Base-by-base conservation (phyloP, 306 rosid genomes). In the Rubus parviflorus region DNA sequence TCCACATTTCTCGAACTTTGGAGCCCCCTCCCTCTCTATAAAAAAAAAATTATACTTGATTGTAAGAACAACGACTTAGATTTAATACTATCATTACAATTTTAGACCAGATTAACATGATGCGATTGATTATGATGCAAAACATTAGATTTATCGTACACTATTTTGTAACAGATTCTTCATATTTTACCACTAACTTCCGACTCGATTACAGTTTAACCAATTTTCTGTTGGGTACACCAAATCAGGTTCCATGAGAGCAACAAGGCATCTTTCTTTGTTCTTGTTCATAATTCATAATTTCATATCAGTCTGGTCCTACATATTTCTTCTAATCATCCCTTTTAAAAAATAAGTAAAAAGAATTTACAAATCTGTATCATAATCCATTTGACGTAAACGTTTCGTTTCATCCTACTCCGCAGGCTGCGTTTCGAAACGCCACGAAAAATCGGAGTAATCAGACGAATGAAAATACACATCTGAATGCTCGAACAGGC, bases 361-460 rank as follows among this genome's bases (percentile, higher is more conserved):
- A 82, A 22, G 49, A 30, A 81, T 87, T 77, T 87, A 87, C 93
- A 87, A 47, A 64, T 72, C 62, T 62, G 69, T 45, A 5, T 80
- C 9, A 40, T 72, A 70, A 52, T 75, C 20, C 72, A 38, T 23
- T 11, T n/a, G 61, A 67, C 68, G 48, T 13, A 72, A 70, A 67
- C 65, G 14, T 0, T 23, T 20, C 48, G 14, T 30, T 54, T 41
- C 35, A 63, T 23, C 1, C 85, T 90, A 88, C 64, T 85, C 94
- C 22, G 91, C 91, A 52, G 98, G 98, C 79, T 85, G 64, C 38
- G 90, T 83, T 65, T 81, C 96, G 9, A 86, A 89, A 80, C 92
- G 90, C 91, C 92, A 86, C 7, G 91, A 83, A 48, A 81, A 71
- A 16, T 87, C 94, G 16, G 87, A 57, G 65, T 77, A 82, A 6